These are phyloP conservation scores for Talaromyces stipitatus DNA, from an alignment of 495 filamentous ascomycete genomes.

Conservation along the genomic window DNA sequence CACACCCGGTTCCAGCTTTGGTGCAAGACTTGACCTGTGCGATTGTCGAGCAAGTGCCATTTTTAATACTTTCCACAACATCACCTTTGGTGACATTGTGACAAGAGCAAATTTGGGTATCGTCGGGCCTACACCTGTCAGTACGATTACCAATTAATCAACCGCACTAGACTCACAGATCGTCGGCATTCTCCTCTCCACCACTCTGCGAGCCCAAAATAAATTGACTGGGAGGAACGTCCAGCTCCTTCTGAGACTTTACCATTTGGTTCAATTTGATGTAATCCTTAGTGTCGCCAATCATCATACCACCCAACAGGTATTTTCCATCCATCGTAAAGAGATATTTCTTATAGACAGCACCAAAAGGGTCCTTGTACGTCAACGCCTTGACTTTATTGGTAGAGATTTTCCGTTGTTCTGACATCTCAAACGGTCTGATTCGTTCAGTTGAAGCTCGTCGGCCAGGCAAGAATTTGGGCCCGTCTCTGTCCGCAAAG, in stretches of 20 bases:
- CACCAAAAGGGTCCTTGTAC: conserved; percentile 87
- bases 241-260: conserved; percentile 75
- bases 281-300: conserved; percentile 91
- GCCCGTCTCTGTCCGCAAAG: conserved; percentile 87
- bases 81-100: conserved; percentile 94
- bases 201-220: conserved; percentile 76
- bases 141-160: conserved; percentile 13
- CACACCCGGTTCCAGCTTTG: conserved; percentile 91
- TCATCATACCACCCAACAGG: conserved; percentile 96
- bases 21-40: conserved; percentile 89
- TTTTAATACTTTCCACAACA: conserved; percentile 64
- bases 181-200: conserved; percentile 63
- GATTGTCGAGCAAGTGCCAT: conserved; percentile 76
- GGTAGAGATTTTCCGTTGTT: conserved; percentile 22
- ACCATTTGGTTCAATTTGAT: conserved; percentile 93
- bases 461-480: conserved; percentile 60
- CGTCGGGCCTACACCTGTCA: conserved; percentile 40
- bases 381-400: conserved; percentile 73
- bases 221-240: conserved; percentile 80
- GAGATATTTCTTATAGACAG: conserved; percentile 96
- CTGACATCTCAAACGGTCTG: conserved; percentile 11
- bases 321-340: conserved; percentile 92
- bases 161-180: conserved; percentile 46
- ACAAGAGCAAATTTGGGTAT: conserved; percentile 91
- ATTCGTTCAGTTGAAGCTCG: conserved; percentile 17